phyloP scores from a whole-genome alignment of 208 protist species.

The Crithidia fasciculata region DNA sequence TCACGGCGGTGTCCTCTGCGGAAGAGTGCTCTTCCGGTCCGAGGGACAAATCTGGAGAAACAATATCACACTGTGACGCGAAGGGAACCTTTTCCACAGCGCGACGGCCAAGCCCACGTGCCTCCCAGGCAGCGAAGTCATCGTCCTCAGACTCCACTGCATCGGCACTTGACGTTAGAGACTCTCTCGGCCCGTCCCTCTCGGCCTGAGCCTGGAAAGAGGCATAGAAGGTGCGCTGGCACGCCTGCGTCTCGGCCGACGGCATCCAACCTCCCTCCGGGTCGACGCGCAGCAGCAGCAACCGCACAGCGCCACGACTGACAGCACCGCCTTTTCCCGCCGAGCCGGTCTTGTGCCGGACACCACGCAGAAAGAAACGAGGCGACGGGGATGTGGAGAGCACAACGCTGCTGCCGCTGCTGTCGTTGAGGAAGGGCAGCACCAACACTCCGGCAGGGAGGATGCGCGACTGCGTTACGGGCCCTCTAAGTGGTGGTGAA shows the following conservation, averaged over 20 bases:
- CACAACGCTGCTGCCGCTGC: not conserved
- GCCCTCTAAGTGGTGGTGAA: not conserved
- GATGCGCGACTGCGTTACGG: constrained; percentile 16
- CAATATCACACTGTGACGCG: not conserved
- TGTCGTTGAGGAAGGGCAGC: constrained; percentile 7
- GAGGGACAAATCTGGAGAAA: too few relatives aligned
- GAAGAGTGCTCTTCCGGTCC: not conserved
- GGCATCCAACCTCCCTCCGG: constrained; percentile 57
- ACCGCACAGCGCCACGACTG: constrained; percentile 18
- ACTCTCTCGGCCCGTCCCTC: not conserved
- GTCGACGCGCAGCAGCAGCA: constrained; percentile 69
- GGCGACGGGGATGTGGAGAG: not conserved
- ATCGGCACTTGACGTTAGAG: not conserved
- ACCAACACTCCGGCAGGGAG: constrained; percentile 11
- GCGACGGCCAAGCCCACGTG: constrained; percentile 10
- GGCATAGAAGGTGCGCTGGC: constrained; percentile 38
- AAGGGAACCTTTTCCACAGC: not conserved
- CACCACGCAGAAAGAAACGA: constrained; percentile 14
- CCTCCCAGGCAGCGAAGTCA: constrained; percentile 17
- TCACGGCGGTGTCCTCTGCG: constrained; percentile 9
- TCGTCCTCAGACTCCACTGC: not conserved
- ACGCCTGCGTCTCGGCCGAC: constrained; percentile 31
- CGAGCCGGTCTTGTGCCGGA: not conserved
- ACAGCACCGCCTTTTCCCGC: not conserved
- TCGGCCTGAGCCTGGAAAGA: constrained; percentile 24